A percentile compares a stretch with the other conserved stretches of the same genome.
These are phyloP conservation scores for Botrytis hyacinthi DNA, from an alignment of 2,329 filamentous ascomycete species.

Conservation along the genomic window DNA sequence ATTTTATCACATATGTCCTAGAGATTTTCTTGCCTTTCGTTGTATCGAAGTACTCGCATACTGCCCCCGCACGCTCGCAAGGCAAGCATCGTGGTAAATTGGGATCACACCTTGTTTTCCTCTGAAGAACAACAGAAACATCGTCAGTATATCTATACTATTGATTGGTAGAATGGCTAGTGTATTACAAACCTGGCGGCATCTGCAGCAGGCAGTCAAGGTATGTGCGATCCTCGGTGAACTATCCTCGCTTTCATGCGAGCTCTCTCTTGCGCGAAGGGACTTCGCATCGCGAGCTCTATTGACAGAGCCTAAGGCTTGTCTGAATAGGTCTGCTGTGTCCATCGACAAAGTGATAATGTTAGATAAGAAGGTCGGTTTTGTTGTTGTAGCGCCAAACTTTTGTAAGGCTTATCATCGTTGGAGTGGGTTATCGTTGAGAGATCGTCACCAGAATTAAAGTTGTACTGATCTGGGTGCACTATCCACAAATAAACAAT, in stretches of 20 bases:
- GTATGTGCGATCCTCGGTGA: conserved; percentile 71
- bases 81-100: conserved; percentile 87
- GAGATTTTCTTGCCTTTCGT: conserved; percentile 82
- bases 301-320: conserved; percentile 48
- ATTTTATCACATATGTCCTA: conserved; percentile 85
- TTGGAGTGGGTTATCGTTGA: conserved; percentile 21
- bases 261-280: conserved; percentile 35
- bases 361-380: background rate
- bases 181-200: conserved; percentile 62
- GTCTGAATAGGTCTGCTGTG: conserved; percentile 57
- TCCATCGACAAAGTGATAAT: conserved; percentile 50
- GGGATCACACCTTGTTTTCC: conserved; percentile 95
- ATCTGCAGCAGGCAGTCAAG: conserved; percentile 75
- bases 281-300: conserved; percentile 36
- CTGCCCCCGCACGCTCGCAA: conserved; percentile 86
- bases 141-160: conserved; percentile 42
- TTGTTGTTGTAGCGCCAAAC: conserved; percentile 23
- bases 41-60: conserved; percentile 94
- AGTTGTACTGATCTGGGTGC: background rate
- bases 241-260: conserved; percentile 49
- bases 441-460: conserved; percentile 12
- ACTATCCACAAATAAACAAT: conserved; percentile 2
- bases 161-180: conserved; percentile 15
- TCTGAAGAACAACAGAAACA: conserved; percentile 43
- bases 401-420: conserved; percentile 31